Evolutionary conservation across 805 yeast species (phyloP).

Genomic region (Cyberlindnera amylophila): DNA sequence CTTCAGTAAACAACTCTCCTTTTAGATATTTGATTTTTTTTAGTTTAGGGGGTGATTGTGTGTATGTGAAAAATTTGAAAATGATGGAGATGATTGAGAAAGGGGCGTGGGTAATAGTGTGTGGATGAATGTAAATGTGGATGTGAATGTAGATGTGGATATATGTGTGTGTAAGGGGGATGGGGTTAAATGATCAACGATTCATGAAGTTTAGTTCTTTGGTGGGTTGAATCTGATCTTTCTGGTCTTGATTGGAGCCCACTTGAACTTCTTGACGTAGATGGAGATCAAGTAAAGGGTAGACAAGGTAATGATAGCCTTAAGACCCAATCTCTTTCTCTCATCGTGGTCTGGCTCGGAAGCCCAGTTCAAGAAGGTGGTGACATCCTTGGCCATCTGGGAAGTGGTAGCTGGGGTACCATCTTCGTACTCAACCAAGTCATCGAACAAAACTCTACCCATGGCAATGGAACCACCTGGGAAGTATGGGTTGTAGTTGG

Average conservation of each 20-base stretch:
- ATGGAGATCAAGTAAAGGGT: conserved; percentile 77
- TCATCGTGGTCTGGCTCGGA: conserved; percentile 98
- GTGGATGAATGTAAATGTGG: neutral
- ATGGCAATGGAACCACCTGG: conserved; percentile 99
- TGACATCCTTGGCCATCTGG: conserved; percentile 99
- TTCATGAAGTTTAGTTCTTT: conserved; percentile 51
- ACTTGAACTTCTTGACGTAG: conserved; percentile 96
- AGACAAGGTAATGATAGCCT: conserved; percentile 79
- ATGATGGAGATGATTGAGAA: neutral
- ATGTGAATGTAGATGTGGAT: too few relatives aligned
- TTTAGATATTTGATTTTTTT: conserved; percentile 4
- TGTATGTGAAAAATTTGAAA: conserved; percentile 1
- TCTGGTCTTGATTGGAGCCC: conserved; percentile 95
- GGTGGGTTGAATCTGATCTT: conserved; percentile 92
- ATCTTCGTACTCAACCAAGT: conserved; percentile 96
- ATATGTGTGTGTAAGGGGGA: neutral
- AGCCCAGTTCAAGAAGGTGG: conserved; percentile 96
- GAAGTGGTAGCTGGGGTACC: conserved; percentile 98
- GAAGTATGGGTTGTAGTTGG: conserved; percentile 99
- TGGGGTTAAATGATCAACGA: too few relatives aligned
- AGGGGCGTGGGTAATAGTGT: neutral
- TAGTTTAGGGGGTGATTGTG: conserved; percentile 1
- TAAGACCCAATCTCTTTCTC: conserved; percentile 93
- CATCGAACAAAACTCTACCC: conserved; percentile 98
- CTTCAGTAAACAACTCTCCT: neutral